These are phyloP conservation scores for Mrakia blollopis DNA, from an alignment of 768 basidiomycete genomes.

Conservation along the genomic window DNA sequence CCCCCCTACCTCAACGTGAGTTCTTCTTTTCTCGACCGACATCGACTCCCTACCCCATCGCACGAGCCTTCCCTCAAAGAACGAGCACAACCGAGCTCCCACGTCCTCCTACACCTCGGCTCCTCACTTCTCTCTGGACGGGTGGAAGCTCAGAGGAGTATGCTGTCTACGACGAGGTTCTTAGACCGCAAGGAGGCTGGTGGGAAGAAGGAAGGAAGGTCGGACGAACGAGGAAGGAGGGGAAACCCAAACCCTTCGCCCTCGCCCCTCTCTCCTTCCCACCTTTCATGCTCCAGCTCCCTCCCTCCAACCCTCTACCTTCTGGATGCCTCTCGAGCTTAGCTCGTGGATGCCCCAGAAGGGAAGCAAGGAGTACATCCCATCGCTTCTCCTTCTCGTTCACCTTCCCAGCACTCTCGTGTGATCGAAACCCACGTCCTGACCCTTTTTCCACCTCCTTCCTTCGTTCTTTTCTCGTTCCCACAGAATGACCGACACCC, in stretches of 20 bases:
- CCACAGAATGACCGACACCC: slow-evolving; percentile 52
- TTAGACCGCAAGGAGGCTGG: no score
- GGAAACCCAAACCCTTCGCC: not conserved
- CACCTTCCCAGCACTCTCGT: not conserved
- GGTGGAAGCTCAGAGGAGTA: no score
- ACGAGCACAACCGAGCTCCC: no score
- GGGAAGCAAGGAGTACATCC: not conserved
- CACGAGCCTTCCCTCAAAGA: no score
- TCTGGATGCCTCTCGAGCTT: not conserved
- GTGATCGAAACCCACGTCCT: not conserved
- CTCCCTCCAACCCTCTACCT: not conserved
- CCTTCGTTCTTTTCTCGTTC: not conserved
- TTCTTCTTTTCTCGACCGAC: no score
- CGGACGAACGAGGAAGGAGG: not conserved
- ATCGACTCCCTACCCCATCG: no score
- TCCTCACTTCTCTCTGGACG: no score
- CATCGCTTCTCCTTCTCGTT: not conserved
- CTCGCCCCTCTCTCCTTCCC: not conserved
- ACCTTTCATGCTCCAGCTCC: not conserved
- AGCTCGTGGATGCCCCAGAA: not conserved
- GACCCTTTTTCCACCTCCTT: not conserved
- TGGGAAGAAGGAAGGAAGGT: not conserved
- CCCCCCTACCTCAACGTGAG: no score
- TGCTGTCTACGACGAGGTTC: no score
- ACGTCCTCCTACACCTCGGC: no score